phyloP scores from a whole-genome alignment of 257 asterid genomes.

The Dorcoceras hygrometricum region DNA sequence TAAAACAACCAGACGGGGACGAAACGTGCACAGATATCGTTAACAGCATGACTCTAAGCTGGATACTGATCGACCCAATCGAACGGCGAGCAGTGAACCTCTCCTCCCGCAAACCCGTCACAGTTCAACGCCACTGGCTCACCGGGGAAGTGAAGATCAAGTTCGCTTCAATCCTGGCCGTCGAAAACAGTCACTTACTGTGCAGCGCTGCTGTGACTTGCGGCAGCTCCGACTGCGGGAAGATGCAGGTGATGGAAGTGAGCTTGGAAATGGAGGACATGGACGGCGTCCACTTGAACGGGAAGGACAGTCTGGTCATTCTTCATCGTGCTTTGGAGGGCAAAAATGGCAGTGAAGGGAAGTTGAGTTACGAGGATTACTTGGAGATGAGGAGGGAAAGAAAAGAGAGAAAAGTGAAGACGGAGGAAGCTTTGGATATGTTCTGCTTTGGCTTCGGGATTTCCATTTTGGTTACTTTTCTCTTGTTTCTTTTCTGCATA shows the following conservation, averaged over 20 bases:
- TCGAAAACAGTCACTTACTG: conserved; percentile 41
- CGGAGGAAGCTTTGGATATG: conserved; percentile 56
- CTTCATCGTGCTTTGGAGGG: conserved; percentile 65
- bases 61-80: conserved; percentile 65
- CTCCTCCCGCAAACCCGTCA: conserved; percentile 63
- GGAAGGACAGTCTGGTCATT: conserved; percentile 76
- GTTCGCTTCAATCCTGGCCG: conserved; percentile 49
- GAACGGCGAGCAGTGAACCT: conserved; percentile 54
- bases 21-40: conserved; percentile 34
- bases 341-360: conserved; percentile 47
- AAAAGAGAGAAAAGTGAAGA: conserved; percentile 53
- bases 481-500: conserved; percentile 26
- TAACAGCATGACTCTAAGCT: conserved; percentile 52
- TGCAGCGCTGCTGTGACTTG: conserved; percentile 66
- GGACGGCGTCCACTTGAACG: conserved; percentile 74
- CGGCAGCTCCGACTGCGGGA: conserved; percentile 58
- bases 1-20: conserved; percentile 44
- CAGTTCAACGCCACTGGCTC: conserved; percentile 80
- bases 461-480: conserved; percentile 41
- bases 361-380: conserved; percentile 41
- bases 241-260: conserved; percentile 78
- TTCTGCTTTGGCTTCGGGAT: conserved; percentile 63
- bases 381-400: conserved; percentile 56
- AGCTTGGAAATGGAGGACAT: conserved; percentile 71
- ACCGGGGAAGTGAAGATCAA: conserved; percentile 70